These are phyloP conservation scores for Ceraceosorus guamensis DNA, from an alignment of 1,284 basidiomycete species.

Conservation along the genomic window DNA sequence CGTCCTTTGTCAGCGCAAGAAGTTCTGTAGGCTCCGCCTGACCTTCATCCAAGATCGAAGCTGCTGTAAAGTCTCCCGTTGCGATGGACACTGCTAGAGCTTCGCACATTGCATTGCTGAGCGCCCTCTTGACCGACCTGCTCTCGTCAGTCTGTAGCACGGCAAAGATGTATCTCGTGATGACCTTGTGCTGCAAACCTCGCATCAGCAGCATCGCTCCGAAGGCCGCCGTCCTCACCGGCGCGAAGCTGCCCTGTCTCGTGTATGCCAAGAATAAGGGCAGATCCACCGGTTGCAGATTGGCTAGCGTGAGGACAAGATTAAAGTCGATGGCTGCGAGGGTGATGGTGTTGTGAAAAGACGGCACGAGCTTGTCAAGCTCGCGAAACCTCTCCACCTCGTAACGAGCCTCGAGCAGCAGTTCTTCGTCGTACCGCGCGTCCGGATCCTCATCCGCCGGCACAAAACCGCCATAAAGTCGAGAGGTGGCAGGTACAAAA, in stretches of 20 bases:
- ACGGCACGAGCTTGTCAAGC: slow-evolving; percentile 90
- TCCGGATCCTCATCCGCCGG: slow-evolving; percentile 27
- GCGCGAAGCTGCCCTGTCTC: slow-evolving; percentile 66
- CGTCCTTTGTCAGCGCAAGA: neutral
- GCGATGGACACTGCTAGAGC: slow-evolving; percentile 78
- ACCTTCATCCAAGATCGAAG: slow-evolving; percentile 28
- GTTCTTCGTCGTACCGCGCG: slow-evolving; percentile 26
- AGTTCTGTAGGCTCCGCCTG: neutral
- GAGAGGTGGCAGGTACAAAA: slow-evolving; percentile 53
- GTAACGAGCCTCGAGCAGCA: slow-evolving; percentile 27
- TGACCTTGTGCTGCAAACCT: slow-evolving; percentile 54
- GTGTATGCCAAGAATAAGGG: slow-evolving; percentile 80
- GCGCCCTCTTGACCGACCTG: slow-evolving; percentile 70
- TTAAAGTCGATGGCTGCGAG: slow-evolving; percentile 56
- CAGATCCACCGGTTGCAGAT: slow-evolving; percentile 70
- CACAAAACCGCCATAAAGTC: slow-evolving; percentile 16
- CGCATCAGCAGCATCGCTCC: slow-evolving; percentile 86
- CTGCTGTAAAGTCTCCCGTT: slow-evolving; percentile 68
- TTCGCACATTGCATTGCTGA: slow-evolving; percentile 76
- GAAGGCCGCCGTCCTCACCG: slow-evolving; percentile 84
- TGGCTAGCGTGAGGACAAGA: slow-evolving; percentile 24
- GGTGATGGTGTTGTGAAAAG: slow-evolving; percentile 87
- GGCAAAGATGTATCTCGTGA: slow-evolving; percentile 83
- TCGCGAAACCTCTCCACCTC: slow-evolving; percentile 78
- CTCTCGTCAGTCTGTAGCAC: slow-evolving; percentile 81